Evolutionary conservation across 768 basidiomycete genomes (phyloP).

Genomic region (Hemileccinum impolitum): DNA sequence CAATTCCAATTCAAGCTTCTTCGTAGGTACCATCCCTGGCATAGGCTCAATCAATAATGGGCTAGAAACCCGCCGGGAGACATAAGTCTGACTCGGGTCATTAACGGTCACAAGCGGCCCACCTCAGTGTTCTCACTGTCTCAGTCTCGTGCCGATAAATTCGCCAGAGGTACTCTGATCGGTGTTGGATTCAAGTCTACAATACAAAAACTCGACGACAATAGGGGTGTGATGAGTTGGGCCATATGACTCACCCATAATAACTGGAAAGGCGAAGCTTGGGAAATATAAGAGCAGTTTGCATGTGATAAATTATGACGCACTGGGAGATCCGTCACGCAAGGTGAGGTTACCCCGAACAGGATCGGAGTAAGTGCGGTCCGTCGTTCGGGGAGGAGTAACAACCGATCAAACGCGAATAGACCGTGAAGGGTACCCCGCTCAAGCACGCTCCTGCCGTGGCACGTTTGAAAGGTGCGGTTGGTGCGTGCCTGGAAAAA

Average conservation of each 20-base stretch:
- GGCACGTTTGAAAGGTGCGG: neutral
- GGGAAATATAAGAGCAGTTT: neutral
- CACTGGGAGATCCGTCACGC: slow-evolving; percentile 1
- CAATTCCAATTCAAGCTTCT: slow-evolving; percentile 1
- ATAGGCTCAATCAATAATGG: slow-evolving; percentile 3
- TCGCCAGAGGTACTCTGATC: neutral
- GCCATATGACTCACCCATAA: neutral
- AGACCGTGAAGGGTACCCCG: neutral
- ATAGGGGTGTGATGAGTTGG: neutral
- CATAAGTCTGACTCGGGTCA: neutral
- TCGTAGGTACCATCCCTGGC: slow-evolving; percentile 5
- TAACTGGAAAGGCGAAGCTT: neutral
- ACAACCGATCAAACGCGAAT: neutral
- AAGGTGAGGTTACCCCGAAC: slow-evolving; percentile 10
- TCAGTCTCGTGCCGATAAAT: neutral
- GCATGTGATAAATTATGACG: slow-evolving; percentile 1
- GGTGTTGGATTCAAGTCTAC: neutral
- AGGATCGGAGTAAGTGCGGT: slow-evolving; percentile 9
- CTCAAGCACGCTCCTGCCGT: neutral
- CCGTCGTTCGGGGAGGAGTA: neutral
- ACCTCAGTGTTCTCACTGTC: slow-evolving; percentile 4
- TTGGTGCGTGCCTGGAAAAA: neutral
- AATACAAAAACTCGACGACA: neutral
- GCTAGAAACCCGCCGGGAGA: slow-evolving; percentile 1
- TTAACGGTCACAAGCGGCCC: slow-evolving; percentile 1